Conservation (phyloP, 805 yeast genomes). For the Kluyveromyces dobzhanskii region DNA sequence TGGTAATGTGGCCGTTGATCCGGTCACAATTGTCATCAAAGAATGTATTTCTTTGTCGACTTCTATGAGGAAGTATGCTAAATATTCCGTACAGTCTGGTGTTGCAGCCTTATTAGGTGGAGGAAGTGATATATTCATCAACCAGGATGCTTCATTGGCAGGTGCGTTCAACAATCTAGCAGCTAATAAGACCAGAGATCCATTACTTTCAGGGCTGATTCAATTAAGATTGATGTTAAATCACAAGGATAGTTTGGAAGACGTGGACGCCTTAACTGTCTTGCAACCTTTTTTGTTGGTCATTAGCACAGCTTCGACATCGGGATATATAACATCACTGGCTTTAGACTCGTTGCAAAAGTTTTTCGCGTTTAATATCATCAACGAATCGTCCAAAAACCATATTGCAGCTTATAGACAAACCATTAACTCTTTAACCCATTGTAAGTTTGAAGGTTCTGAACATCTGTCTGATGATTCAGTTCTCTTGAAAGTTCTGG, state of each 20-base stretch:
- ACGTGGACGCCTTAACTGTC: conserved; percentile 63
- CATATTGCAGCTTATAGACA: conserved; percentile 49
- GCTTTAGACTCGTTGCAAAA: conserved; percentile 72
- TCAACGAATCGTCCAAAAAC: conserved; percentile 47
- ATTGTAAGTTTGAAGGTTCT: conserved; percentile 91
- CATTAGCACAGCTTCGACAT: conserved; percentile 73
- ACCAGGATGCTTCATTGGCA: conserved; percentile 34
- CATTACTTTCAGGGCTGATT: conserved; percentile 69
- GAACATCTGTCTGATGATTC: conserved; percentile 91
- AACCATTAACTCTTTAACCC: conserved; percentile 58
- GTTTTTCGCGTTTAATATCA: conserved; percentile 60
- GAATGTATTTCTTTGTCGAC: conserved; percentile 83
- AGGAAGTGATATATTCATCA: conserved; percentile 42
- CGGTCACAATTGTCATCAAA: conserved; percentile 73
- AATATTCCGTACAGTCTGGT: conserved; percentile 56
- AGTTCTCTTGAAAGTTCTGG: conserved; percentile 73
- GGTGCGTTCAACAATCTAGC: conserved; percentile 28
- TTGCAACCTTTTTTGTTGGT: conserved; percentile 82
- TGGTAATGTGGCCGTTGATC: conserved; percentile 46
- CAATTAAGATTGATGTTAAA: conserved; percentile 67
- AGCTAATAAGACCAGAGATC: conserved; percentile 36
- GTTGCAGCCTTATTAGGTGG: conserved; percentile 82
- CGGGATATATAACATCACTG: conserved; percentile 77
- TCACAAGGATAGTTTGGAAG: conserved; percentile 41
- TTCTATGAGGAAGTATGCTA: conserved; percentile 81